Base-by-base conservation (phyloP, 495 filamentous ascomycete species). In the Penicillium goetzii region DNA sequence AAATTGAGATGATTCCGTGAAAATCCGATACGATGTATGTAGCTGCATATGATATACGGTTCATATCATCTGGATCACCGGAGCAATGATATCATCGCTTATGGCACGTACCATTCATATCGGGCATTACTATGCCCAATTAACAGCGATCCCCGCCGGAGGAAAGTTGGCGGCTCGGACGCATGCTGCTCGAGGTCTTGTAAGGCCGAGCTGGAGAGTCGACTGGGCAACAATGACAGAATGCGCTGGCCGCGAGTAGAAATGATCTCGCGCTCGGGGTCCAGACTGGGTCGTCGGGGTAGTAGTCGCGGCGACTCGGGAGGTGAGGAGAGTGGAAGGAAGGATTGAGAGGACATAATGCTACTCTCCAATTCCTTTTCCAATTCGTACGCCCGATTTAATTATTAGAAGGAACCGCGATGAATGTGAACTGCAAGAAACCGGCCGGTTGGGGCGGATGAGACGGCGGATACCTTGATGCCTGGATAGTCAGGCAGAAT, bases 161-260 rank as follows among this genome's bases (percentile, higher is more conserved):
- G 58, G 14, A 60, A 59, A 2, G 25, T 47, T 54, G 63, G 64
- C 45, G 71, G 33, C 26, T 32, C 30, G 12, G 64, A 36, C 34
- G n/a, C 49, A 21, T 53, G 41, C 15, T 72, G 69, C 11, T 73
- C 62, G 4, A 70, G 51, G 7, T 69, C 72, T 30, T 73, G 66
- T 36, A 67, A 61, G 5, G 66, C 63, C 10, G 63, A 26, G 32
- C 60, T 68, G 17, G 74, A 74, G 2, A 60, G 66, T n/a, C 72
- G 76, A 56, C 66, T 60, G 14, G 69, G 69, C n/a, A 75, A 61
- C 28, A 75, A 66, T 14, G 69, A 68, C 36, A 72, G 51, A 2
- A 78, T 60, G 49, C 74, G 72, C 49, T 79, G 77, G 2, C 77
- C 77, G 17, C 77, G 67, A 0, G 77, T 77, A 12, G 77, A 75